These are phyloP conservation scores for Aspergillus ellipticus DNA, from an alignment of 495 filamentous ascomycete genomes.

Conservation along the genomic window DNA sequence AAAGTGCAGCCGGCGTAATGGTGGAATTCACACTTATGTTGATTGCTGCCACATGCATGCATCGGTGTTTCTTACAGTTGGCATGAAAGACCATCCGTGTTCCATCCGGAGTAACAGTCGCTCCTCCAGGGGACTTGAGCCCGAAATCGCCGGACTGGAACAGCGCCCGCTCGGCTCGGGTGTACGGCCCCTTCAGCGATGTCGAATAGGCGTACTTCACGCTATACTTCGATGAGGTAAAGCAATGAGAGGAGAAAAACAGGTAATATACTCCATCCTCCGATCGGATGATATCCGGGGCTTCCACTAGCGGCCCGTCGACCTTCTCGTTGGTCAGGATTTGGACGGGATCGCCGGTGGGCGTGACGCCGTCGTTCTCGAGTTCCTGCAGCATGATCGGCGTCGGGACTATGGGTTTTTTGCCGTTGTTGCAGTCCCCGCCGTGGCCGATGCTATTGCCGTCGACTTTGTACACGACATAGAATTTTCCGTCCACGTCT, in stretches of 20 bases:
- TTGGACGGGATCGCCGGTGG: slow-evolving; percentile 41
- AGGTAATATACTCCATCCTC: slow-evolving; percentile 49
- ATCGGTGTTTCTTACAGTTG: slow-evolving; percentile 36
- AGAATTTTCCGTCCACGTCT: slow-evolving; percentile 47
- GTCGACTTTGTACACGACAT: slow-evolving; percentile 59
- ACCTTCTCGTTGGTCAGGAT: slow-evolving; percentile 50
- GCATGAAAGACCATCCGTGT: slow-evolving; percentile 51
- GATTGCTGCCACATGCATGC: slow-evolving; percentile 30
- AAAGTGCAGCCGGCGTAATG: slow-evolving; percentile 4
- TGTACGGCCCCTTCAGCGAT: slow-evolving; percentile 46
- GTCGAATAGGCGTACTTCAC: slow-evolving; percentile 51
- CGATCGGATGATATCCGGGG: slow-evolving; percentile 47
- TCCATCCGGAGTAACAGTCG: slow-evolving; percentile 39
- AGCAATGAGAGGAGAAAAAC: slow-evolving; percentile 59
- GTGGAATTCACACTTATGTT: slow-evolving; percentile 15
- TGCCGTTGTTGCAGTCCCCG: slow-evolving; percentile 51
- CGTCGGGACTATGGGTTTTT: slow-evolving; percentile 39
- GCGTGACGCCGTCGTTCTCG: slow-evolving; percentile 47
- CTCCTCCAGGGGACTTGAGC: slow-evolving; percentile 50
- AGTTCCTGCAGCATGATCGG: slow-evolving; percentile 59
- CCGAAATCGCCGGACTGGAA: slow-evolving; percentile 39
- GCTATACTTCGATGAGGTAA: slow-evolving; percentile 47
- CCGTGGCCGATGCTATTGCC: slow-evolving; percentile 55
- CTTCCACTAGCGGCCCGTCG: slow-evolving; percentile 59
- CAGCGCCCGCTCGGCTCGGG: slow-evolving; percentile 28